Conservation (phyloP, 345 rosid species). For the Sisymbrium irio region DNA sequence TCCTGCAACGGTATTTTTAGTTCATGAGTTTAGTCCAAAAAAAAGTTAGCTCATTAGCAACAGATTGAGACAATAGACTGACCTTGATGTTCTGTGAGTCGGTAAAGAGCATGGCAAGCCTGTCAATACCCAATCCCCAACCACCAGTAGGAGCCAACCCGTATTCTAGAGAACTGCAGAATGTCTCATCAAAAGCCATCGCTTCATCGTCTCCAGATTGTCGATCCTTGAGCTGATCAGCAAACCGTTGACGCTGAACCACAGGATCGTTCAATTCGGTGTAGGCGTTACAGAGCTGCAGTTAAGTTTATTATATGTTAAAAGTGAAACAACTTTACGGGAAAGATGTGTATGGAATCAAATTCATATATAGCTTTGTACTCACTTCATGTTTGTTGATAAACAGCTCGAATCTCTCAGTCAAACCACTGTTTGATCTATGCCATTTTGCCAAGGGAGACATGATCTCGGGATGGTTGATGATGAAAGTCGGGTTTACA, state of each 20-base stretch:
- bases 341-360: not conserved
- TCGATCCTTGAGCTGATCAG: constrained; percentile 92
- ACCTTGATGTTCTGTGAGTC: constrained; percentile 98
- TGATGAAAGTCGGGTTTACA: constrained; percentile 90
- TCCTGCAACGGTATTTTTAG: constrained; percentile 46
- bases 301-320: constrained; percentile 3
- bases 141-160: constrained; percentile 97
- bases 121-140: constrained; percentile 94
- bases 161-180: constrained; percentile 81
- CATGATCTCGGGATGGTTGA: constrained; percentile 53
- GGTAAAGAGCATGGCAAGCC: constrained; percentile 81
- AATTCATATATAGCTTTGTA: not conserved
- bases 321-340: not conserved
- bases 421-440: constrained; percentile 62
- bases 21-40: not conserved
- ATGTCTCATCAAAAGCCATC: constrained; percentile 93
- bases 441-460: constrained; percentile 47
- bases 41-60: not conserved
- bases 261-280: constrained; percentile 96
- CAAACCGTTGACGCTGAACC: constrained; percentile 89
- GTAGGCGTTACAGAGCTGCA: constrained; percentile 88
- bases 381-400: constrained; percentile 86
- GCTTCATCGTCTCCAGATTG: constrained; percentile 99
- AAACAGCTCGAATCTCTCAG: constrained; percentile 94
- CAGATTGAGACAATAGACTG: constrained; percentile 1